Evolutionary conservation across 352 stramenopile genomes (phyloP).

Genomic region (Phytophthora pisi): DNA sequence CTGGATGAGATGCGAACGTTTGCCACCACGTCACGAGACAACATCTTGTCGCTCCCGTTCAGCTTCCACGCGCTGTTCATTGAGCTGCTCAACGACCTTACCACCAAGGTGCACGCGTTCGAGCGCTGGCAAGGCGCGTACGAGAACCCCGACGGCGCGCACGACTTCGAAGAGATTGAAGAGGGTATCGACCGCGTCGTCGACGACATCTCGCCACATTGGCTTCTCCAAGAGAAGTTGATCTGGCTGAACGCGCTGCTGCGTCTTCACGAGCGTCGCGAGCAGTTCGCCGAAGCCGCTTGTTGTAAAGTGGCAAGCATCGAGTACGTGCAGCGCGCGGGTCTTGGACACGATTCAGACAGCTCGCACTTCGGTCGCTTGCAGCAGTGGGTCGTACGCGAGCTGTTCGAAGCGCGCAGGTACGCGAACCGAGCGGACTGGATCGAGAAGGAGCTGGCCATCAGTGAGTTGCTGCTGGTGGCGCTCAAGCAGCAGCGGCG

Average conservation of each 20-base stretch:
- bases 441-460: slow-evolving; percentile 56
- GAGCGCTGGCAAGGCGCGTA: slow-evolving; percentile 58
- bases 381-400: slow-evolving; percentile 43
- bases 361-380: slow-evolving; percentile 10
- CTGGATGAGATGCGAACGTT: slow-evolving; percentile 65
- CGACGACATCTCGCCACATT: slow-evolving; percentile 58
- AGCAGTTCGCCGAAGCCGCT: slow-evolving; percentile 60
- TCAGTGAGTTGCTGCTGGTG: slow-evolving; percentile 57
- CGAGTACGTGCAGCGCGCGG: slow-evolving; percentile 34
- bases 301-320: slow-evolving; percentile 62
- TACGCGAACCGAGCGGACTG: slow-evolving; percentile 54
- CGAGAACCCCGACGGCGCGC: slow-evolving; percentile 18
- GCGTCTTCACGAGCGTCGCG: slow-evolving; percentile 49
- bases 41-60: slow-evolving; percentile 13
- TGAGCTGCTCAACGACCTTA: slow-evolving; percentile 55
- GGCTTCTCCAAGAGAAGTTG: slow-evolving; percentile 63
- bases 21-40: slow-evolving; percentile 16
- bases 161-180: slow-evolving; percentile 72
- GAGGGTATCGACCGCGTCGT: slow-evolving; percentile 57
- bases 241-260: slow-evolving; percentile 67
- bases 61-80: slow-evolving; percentile 57
- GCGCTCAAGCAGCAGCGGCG: slow-evolving; percentile 39
- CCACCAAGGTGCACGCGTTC: slow-evolving; percentile 61
- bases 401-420: slow-evolving; percentile 47
- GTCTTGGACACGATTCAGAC: slow-evolving; percentile 3